Base-by-base conservation (phyloP, 2,329 filamentous ascomycete genomes). In the Akanthomyces uredinophilus region DNA sequence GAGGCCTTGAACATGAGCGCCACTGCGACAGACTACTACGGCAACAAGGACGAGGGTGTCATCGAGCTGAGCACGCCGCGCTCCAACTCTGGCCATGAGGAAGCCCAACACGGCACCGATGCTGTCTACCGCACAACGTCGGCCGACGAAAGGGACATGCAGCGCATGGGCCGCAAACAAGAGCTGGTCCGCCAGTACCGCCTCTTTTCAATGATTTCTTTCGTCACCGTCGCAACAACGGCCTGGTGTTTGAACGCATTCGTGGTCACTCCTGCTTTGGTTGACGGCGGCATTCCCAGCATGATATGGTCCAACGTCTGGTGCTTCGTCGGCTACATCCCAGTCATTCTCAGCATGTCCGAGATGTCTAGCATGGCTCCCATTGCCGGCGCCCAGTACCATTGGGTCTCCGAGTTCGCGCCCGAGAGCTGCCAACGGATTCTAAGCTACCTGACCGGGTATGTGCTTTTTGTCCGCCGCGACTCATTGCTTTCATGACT, bases 301-400 rank as follows among this genome's bases (percentile, higher is more conserved):
- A 54, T 63, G 56, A 51, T 63, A 13, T 64, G 44, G 43, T 63
- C 61, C 39, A 57, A 52, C 20, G 39, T 62, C 27, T 62, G 60
- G 60, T 57, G 44, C 52, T 56, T 52, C 18, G 14, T 60, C 5
- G 53, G 58, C 22, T 65, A 54, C 29, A 16, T 35, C 14, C 62
- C 64, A 22, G n/a, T 65, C 18, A 54, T 57, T 29, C 50, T 65
- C n/a, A 65, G 62, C 46, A 68, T 67, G 65, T 66, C 66, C 1
- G 66, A 68, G 37, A 65, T 68, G 20, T 49, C 66, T 2, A 64
- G 66, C 22, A 68, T 68, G 14, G 65, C 64, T 0, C 66, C 66
- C 16, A 68, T 67, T 24, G 66, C 66, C 8, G 66, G 66, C 10
- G 66, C 66, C 2, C 66, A 68, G 46, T 68, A 68, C 22, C 66